Conservation (phyloP, 2,329 filamentous ascomycete genomes). For the Colletotrichum neosansevieriae region DNA sequence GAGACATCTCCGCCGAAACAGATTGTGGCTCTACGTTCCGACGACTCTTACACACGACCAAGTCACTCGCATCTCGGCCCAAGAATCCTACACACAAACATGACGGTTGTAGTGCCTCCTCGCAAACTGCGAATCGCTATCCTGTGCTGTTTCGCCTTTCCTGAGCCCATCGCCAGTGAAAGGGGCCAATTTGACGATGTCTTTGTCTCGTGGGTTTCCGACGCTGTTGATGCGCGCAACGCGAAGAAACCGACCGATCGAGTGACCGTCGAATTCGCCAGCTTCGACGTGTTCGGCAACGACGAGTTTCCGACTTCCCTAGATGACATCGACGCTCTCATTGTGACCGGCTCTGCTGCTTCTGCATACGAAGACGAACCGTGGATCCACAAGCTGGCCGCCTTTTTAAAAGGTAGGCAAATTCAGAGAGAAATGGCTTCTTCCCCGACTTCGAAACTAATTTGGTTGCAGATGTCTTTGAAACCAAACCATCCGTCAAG, state of each 20-base stretch:
- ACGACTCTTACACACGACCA: too few species aligned
- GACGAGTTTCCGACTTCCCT: conserved; percentile 50
- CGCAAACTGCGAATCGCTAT: conserved; percentile 1
- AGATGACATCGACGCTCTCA: conserved; percentile 49
- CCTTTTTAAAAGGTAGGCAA: conserved; percentile 39
- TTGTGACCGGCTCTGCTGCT: conserved; percentile 53
- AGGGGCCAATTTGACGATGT: conserved; percentile 5
- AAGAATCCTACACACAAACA: not conserved
- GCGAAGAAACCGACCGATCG: not conserved
- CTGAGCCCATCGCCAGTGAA: not conserved
- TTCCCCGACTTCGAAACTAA: not conserved
- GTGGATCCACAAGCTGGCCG: conserved; percentile 43
- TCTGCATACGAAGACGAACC: conserved; percentile 48
- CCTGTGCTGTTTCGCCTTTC: not conserved
- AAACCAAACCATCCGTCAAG: conserved; percentile 45
- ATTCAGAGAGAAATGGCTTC: not conserved
- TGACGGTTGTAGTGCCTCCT: not conserved
- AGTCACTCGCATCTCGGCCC: too few species aligned
- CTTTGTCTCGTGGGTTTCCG: conserved; percentile 1
- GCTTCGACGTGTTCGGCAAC: conserved; percentile 50
- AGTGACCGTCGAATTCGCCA: conserved; percentile 44
- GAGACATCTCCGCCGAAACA: too few species aligned
- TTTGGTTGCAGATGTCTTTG: conserved; percentile 44
- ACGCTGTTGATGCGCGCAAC: not conserved
- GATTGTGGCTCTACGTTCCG: too few species aligned